Percentiles rank a stretch among this genome's conserved stretches.
These are phyloP conservation scores for Heracleum sosnowskyi DNA, from an alignment of 129 eudicot genomes.

Conservation along the genomic window DNA sequence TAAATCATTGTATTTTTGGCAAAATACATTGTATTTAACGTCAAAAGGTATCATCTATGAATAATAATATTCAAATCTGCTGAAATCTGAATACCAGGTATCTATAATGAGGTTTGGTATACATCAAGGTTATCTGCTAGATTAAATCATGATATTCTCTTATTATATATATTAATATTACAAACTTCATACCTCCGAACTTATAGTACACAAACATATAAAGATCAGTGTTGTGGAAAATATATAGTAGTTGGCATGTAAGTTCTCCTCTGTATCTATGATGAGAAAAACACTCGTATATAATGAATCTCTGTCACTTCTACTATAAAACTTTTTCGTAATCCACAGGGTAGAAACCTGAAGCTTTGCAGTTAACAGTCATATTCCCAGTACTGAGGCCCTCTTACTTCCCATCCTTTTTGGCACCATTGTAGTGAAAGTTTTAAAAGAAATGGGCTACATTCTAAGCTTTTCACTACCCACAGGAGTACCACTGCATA, in stretches of 20 bases:
- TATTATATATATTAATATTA: no score
- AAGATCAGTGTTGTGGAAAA: background rate
- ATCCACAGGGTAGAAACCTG: background rate
- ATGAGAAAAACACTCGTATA: no score
- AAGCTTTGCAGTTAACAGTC: background rate
- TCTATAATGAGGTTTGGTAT: no score
- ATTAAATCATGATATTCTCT: background rate
- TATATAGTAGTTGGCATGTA: background rate
- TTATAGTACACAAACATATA: background rate
- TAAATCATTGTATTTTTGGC: no score
- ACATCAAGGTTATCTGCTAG: background rate
- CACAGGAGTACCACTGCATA: background rate
- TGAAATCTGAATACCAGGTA: background rate
- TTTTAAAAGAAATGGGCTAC: background rate
- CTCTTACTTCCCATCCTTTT: background rate
- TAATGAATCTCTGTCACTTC: background rate
- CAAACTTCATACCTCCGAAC: background rate
- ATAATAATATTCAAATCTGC: background rate
- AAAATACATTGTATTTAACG: no score
- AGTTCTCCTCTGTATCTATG: no score
- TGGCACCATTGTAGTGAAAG: background rate
- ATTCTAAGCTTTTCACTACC: background rate
- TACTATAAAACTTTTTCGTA: no score
- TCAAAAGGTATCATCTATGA: no score
- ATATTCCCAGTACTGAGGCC: background rate